Evolutionary conservation across 805 yeast species (phyloP), one percentile per base, ranked within the genome.

Genomic region (Metschnikowia arizonensis): DNA sequence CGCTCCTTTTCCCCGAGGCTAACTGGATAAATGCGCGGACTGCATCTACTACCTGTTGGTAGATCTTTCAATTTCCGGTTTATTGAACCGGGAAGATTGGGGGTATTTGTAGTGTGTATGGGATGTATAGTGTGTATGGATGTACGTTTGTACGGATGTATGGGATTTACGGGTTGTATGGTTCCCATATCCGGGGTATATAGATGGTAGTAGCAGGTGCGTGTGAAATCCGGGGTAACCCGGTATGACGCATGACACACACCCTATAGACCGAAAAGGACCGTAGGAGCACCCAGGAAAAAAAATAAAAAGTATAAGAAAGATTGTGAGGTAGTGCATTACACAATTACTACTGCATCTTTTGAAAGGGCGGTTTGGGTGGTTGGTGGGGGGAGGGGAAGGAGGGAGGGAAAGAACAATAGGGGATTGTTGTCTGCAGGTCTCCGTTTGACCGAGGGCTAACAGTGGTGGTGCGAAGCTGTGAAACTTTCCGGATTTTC

Each of bases 1-100:
- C 19, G 18, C 47, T 52, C 56, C 56, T 28, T 50, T 50, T 31
- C 46, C 45, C 56, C 56, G 56, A 48, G 54, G 52, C 15, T 32
- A 21, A 8, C 17, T 18, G 17, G 36, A 8, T n/a, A 28, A 32
- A 30, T 32, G 32, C 35, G 29, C 24, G 33, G 31, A 37, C 40
- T 37, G 40, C 40, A 37, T n/a, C 12, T 17, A n/a, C 18, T 33
- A 26, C 32, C 40, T 26, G 40, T 28, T n/a, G n/a, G n/a, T n/a
- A n/a, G n/a, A n/a, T n/a, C n/a, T n/a, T n/a, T n/a, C n/a, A n/a
- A n/a, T n/a, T n/a, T n/a, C n/a, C n/a, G n/a, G n/a, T n/a, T n/a
- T n/a, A n/a, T n/a, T n/a, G n/a, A n/a, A n/a, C n/a, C n/a, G n/a
- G n/a, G n/a, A n/a, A n/a, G n/a, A n/a, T n/a, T n/a, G n/a, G n/a